Base-by-base conservation (phyloP, 176 grass and related monocot species). In the Carex scoparia region DNA sequence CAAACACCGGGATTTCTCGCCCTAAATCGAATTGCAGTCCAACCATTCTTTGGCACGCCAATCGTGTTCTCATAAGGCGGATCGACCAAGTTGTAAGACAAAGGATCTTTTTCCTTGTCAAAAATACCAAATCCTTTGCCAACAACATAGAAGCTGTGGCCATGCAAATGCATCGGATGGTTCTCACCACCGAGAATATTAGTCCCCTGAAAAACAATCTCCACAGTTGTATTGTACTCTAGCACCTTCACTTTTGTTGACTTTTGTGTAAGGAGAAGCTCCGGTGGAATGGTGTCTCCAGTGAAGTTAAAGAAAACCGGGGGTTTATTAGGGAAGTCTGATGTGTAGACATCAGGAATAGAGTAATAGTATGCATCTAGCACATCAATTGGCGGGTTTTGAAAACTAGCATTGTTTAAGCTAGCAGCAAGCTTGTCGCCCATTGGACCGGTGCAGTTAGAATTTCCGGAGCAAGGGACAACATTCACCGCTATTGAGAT, bases 371-470 rank as follows among this genome's bases (percentile, higher is more conserved):
- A 81, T 10, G 94, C 94, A 15, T 93, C 86, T 14, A 97, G 88
- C 16, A 97, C 85, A 12, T 92, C 93, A 79, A 81, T 65, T 83
- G 51, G 7, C 5, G 94, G 94, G 31, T 94, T 87, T 7, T 86
- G 72, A 46, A 97, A 97, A 62, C 90, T 94, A 0, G 88, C 82
- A 79, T 92, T 92, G 90, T 94, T 97, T 89, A 97, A 83, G 12
- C 91, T 88, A 1, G 90, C 91, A 2, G 91, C 88, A 2, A 90
- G 65, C 13, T 61, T 35, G 32, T 23, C 83, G 2, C 32, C 9
- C 5, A 1, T 9, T 0, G 56, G 46, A 18, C 77, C 79, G 2
- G 38, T 59, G 84, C 94, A 97, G 56, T 23, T 82, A 16, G 80
- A 88, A 31, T 91, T 89, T 1, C 60, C 55, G 28, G 90, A 1